Conservation (phyloP, 2,329 filamentous ascomycete genomes). For the Balansia obtecta region DNA sequence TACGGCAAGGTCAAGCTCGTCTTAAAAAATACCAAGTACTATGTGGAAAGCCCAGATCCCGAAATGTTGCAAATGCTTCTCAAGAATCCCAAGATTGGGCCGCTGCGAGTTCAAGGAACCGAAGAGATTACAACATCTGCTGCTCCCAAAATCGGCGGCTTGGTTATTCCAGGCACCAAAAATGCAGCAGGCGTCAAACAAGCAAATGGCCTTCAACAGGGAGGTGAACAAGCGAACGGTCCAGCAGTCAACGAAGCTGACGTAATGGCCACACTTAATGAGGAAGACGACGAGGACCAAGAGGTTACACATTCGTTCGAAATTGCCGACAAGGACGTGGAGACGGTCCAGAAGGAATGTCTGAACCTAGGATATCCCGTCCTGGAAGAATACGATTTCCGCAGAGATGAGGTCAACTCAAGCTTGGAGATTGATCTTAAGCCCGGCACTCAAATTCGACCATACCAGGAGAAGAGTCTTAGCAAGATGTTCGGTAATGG, state of each 20-base stretch:
- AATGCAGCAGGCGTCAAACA: slow-evolving; percentile 83
- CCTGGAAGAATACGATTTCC: slow-evolving; percentile 94
- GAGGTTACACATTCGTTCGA: slow-evolving; percentile 90
- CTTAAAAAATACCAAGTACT: slow-evolving; percentile 87
- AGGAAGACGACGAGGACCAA: slow-evolving; percentile 79
- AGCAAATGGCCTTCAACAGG: slow-evolving; percentile 32
- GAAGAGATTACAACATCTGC: slow-evolving; percentile 65
- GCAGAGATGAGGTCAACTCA: slow-evolving; percentile 78
- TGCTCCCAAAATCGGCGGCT: slow-evolving; percentile 72
- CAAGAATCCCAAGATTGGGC: slow-evolving; percentile 70
- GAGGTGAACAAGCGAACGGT: slow-evolving; percentile 27
- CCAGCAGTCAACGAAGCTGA: slow-evolving; percentile 48
- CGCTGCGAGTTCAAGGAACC: slow-evolving; percentile 60
- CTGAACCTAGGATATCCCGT: slow-evolving; percentile 77
- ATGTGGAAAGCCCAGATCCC: slow-evolving; percentile 82
- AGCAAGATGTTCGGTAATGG: slow-evolving; percentile 99
- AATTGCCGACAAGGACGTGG: slow-evolving; percentile 70
- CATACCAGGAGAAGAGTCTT: slow-evolving; percentile 94
- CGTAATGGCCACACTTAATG: slow-evolving; percentile 61
- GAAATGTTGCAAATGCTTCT: slow-evolving; percentile 77
- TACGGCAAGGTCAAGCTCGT: slow-evolving; percentile 96
- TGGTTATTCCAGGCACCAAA: slow-evolving; percentile 90
- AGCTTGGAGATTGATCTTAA: slow-evolving; percentile 89
- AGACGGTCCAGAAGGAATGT: slow-evolving; percentile 80
- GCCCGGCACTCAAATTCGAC: slow-evolving; percentile 76